These are phyloP conservation scores for Talaromyces thailandensis DNA, from an alignment of 495 filamentous ascomycete species.

Conservation along the genomic window DNA sequence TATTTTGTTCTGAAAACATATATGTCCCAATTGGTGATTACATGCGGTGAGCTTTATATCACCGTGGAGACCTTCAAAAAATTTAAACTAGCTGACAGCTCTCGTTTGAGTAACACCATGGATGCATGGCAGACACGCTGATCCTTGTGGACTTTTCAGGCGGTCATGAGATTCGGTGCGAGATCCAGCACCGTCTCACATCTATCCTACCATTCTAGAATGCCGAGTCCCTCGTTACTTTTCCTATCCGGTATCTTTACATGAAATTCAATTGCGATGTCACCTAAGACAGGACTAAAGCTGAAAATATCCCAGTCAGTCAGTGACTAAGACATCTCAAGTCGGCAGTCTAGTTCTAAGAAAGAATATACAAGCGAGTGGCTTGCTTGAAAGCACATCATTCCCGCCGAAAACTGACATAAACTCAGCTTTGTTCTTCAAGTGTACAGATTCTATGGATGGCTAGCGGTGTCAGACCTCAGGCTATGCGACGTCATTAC, in stretches of 20 bases:
- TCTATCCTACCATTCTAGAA: neutral
- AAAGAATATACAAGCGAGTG: neutral
- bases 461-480: neutral
- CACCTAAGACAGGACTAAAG: neutral
- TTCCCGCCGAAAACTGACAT: neutral
- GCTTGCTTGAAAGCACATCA: neutral
- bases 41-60: neutral
- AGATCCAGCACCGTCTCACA: neutral
- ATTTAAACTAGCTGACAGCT: neutral
- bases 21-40: neutral
- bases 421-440: neutral
- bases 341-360: neutral
- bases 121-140: neutral
- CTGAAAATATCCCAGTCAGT: neutral
- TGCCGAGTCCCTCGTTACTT: neutral
- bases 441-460: neutral
- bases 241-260: neutral
- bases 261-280: neutral
- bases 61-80: neutral
- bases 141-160: neutral
- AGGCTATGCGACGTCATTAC: neutral
- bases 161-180: neutral
- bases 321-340: neutral
- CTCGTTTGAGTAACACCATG: neutral
- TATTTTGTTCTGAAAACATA: neutral